These are phyloP conservation scores for Firmiana major DNA, from an alignment of 345 rosid species.

Conservation along the genomic window DNA sequence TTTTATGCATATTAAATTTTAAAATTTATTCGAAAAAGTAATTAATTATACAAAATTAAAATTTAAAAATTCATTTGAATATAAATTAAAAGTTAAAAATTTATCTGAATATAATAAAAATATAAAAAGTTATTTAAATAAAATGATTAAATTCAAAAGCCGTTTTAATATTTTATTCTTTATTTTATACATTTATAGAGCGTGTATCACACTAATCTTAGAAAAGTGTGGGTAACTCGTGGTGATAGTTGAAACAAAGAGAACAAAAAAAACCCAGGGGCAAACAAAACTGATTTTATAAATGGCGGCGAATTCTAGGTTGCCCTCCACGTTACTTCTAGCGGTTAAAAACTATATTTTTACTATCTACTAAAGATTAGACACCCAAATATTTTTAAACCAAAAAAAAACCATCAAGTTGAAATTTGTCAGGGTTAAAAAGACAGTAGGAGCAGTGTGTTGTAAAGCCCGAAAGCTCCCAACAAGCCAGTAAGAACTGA, in stretches of 20 bases:
- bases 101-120: too few relatives aligned
- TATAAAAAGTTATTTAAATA: too few relatives aligned
- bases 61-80: too few relatives aligned
- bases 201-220: slow-evolving; percentile 15
- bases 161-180: too few relatives aligned
- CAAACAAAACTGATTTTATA: slow-evolving; percentile 44
- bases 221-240: slow-evolving; percentile 14
- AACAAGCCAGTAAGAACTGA: slow-evolving; percentile 12
- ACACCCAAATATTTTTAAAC: background rate
- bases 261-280: slow-evolving; percentile 52
- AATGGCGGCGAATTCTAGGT: slow-evolving; percentile 82
- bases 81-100: too few relatives aligned
- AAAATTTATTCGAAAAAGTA: too few relatives aligned
- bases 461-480: background rate
- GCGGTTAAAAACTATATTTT: slow-evolving; percentile 33
- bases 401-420: background rate
- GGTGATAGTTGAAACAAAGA: slow-evolving; percentile 32
- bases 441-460: background rate
- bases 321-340: slow-evolving; percentile 67
- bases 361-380: background rate
- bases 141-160: too few relatives aligned
- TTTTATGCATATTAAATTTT: too few relatives aligned
- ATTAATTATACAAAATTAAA: too few relatives aligned
- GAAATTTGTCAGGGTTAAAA: background rate
- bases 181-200: background rate